A percentile compares a stretch with the other conserved stretches of the same genome.
phyloP scores from a whole-genome alignment of 495 filamentous ascomycete genomes.

The Aspergillus hancockii region DNA sequence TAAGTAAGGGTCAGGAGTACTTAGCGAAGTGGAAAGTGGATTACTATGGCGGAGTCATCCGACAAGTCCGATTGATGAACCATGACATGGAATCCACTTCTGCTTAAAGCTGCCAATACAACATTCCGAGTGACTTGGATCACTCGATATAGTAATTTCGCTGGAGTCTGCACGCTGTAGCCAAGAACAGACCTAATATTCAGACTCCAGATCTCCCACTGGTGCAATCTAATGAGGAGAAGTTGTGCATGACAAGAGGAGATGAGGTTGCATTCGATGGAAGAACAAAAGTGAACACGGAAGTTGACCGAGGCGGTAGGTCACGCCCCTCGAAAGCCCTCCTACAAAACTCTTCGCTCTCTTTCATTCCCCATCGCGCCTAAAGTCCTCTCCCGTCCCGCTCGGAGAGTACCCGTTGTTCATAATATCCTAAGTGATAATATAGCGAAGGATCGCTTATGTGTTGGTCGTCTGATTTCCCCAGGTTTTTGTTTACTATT shows the following conservation, averaged over 20 bases:
- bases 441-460: neutral
- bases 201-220: no score
- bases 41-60: neutral
- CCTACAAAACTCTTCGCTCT: conserved; percentile 5
- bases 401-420: neutral
- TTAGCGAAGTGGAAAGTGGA: neutral
- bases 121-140: neutral
- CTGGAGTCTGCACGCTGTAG: neutral
- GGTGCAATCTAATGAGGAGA: neutral
- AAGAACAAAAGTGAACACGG: conserved; percentile 14
- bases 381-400: neutral
- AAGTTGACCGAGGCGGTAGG: conserved; percentile 28
- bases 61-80: neutral
- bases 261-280: neutral
- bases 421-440: neutral
- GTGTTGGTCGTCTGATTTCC: conserved; percentile 13
- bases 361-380: conserved; percentile 7
- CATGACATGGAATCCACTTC: neutral
- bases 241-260: neutral
- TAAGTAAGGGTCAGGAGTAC: neutral
- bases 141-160: neutral
- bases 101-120: neutral
- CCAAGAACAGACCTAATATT: neutral
- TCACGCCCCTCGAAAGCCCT: conserved; percentile 10
- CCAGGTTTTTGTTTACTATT: conserved; percentile 14